phyloP scores from a whole-genome alignment of 495 filamentous ascomycete species.

The Aspergillus nanangensis region DNA sequence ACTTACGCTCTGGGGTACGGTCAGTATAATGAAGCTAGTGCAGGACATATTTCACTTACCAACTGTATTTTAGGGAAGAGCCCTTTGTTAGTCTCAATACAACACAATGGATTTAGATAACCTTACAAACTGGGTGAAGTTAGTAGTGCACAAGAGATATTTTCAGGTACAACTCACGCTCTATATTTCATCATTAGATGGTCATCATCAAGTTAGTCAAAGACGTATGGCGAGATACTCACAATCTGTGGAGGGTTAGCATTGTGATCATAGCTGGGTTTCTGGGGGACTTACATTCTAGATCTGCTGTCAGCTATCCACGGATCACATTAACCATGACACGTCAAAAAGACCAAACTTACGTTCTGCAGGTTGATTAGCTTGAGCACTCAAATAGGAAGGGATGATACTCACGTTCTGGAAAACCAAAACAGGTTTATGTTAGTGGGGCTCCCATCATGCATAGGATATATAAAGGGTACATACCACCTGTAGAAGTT shows the following conservation, averaged over 20 bases:
- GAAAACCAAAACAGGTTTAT: not conserved
- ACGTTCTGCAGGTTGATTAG: constrained; percentile 7
- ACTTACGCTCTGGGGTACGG: not conserved
- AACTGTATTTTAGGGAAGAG: not conserved
- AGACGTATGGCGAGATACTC: not conserved
- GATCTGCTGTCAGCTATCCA: not conserved
- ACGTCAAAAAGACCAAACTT: not conserved
- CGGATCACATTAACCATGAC: not conserved
- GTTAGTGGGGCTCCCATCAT: constrained; percentile 8
- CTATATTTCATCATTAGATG: not conserved
- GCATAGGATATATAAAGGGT: not conserved
- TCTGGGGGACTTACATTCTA: constrained; percentile 14
- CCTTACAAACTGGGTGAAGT: not conserved
- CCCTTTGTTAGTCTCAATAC: not conserved
- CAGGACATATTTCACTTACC: not conserved
- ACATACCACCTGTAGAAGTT: constrained; percentile 13
- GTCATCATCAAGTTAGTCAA: not conserved
- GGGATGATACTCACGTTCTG: constrained; percentile 10
- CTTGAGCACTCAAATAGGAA: not conserved
- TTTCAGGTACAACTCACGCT: not conserved
- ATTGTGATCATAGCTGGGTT: not conserved
- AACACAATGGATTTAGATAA: too few species aligned
- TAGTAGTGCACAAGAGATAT: not conserved
- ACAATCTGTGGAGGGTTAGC: not conserved
- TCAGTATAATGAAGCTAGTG: not conserved